Evolutionary conservation across 1,284 basidiomycete genomes (phyloP).

Genomic region (Ustilago lituana): DNA sequence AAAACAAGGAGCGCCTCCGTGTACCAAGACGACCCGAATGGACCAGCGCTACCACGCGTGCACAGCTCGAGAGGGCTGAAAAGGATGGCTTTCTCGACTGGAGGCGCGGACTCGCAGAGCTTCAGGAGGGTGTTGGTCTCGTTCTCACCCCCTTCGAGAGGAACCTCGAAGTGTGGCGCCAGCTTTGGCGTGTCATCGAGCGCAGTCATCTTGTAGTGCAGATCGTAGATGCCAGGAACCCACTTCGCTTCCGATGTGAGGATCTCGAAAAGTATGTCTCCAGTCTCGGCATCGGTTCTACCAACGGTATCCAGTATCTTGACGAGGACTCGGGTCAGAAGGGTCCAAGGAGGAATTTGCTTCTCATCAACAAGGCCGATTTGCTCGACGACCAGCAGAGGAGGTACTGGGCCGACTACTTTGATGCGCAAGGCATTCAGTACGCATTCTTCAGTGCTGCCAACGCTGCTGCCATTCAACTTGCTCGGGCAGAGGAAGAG

Average conservation of each 20-base stretch:
- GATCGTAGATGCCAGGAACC: slow-evolving; percentile 67
- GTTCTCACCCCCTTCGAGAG: slow-evolving; percentile 68
- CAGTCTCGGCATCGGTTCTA: slow-evolving; percentile 75
- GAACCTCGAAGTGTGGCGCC: slow-evolving; percentile 67
- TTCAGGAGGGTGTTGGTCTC: slow-evolving; percentile 63
- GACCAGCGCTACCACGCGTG: slow-evolving; percentile 59
- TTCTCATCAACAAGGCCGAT: slow-evolving; percentile 97
- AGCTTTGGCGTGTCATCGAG: slow-evolving; percentile 67
- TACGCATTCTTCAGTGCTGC: slow-evolving; percentile 98
- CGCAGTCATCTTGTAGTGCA: slow-evolving; percentile 65
- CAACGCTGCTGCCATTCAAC: slow-evolving; percentile 83
- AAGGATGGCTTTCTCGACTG: slow-evolving; percentile 66
- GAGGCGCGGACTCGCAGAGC: slow-evolving; percentile 64
- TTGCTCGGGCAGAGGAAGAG: slow-evolving; percentile 62
- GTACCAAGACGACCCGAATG: slow-evolving; percentile 64
- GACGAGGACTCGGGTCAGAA: slow-evolving; percentile 76
- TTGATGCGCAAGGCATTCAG: slow-evolving; percentile 80
- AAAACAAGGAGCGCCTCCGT: slow-evolving; percentile 61
- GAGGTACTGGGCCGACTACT: slow-evolving; percentile 86
- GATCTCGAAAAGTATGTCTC: slow-evolving; percentile 66
- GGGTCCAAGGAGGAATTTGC: slow-evolving; percentile 76
- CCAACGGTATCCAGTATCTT: slow-evolving; percentile 89
- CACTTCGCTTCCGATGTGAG: slow-evolving; percentile 65
- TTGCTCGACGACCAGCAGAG: slow-evolving; percentile 87
- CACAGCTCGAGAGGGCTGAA: slow-evolving; percentile 63